Evolutionary conservation across 768 basidiomycete genomes (phyloP).

Genomic region (Lyophyllum shimeji): DNA sequence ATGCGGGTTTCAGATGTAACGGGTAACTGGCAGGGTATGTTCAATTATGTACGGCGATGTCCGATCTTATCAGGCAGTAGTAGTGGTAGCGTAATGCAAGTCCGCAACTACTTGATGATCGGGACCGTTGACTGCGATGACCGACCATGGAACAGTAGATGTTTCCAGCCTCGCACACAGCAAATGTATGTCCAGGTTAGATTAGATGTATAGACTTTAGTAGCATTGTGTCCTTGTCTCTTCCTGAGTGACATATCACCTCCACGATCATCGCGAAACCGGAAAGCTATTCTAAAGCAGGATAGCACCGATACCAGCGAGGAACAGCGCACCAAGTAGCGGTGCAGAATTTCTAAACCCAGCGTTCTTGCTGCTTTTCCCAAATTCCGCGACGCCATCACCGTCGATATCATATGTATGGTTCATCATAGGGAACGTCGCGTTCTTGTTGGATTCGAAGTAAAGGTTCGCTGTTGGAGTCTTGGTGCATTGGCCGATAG

Average conservation of each 20-base stretch:
- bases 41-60: constrained; percentile 20
- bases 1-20: neutral
- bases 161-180: neutral
- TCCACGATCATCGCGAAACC: constrained; percentile 8
- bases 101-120: neutral
- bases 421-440: constrained; percentile 57
- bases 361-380: constrained; percentile 1
- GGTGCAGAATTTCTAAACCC: constrained; percentile 11
- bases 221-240: constrained; percentile 12
- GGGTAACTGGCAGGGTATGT: neutral
- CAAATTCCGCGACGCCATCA: constrained; percentile 33
- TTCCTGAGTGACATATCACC: constrained; percentile 9
- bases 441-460: constrained; percentile 78
- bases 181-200: neutral
- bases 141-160: neutral
- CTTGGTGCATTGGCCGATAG: constrained; percentile 77
- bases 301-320: constrained; percentile 10
- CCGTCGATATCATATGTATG: constrained; percentile 39
- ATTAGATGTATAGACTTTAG: constrained; percentile 1
- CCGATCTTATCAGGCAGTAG: constrained; percentile 12
- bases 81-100: neutral
- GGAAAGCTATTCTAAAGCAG: constrained; percentile 11
- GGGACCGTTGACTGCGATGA: no score
- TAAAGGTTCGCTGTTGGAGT: constrained; percentile 71
- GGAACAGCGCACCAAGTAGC: constrained; percentile 8